These are phyloP conservation scores for Gossypium davidsonii DNA, from an alignment of 441 rosid species.

Conservation along the genomic window DNA sequence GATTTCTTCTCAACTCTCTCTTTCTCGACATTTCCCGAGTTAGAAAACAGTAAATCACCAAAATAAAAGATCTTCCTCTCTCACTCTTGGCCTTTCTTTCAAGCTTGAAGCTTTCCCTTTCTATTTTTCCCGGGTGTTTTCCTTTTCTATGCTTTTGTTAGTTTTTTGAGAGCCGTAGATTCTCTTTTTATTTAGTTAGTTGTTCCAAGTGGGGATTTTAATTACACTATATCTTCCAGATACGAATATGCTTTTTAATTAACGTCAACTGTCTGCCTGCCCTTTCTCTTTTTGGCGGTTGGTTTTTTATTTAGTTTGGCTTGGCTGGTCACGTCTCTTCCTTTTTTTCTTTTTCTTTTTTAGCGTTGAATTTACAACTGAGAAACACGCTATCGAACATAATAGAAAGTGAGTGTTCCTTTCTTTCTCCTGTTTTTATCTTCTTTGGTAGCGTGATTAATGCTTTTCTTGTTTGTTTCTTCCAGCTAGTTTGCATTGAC, in stretches of 20 bases:
- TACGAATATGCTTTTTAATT: conserved; percentile 44
- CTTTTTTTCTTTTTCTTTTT: not conserved
- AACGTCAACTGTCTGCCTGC: conserved; percentile 11
- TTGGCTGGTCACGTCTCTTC: not conserved
- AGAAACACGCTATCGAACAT: not conserved
- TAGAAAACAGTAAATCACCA: no score
- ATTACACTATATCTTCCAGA: not conserved
- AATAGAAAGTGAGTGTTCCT: conserved; percentile 2
- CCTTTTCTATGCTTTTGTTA: no score
- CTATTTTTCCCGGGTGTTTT: not conserved
- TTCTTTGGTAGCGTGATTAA: conserved; percentile 9
- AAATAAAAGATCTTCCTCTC: no score
- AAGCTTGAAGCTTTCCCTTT: conserved; percentile 10
- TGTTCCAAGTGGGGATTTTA: not conserved
- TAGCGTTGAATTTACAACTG: conserved; percentile 1
- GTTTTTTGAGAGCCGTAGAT: not conserved
- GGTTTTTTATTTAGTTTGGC: conserved; percentile 17
- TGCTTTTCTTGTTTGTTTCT: conserved; percentile 17
- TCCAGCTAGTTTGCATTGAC: conserved; percentile 10
- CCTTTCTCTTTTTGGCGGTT: conserved; percentile 19
- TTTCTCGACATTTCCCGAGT: no score
- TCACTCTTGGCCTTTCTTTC: not conserved
- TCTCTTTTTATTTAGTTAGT: not conserved
- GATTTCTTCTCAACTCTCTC: not conserved
- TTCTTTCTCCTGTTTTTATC: conserved; percentile 13